Conservation (phyloP, 768 basidiomycete species). For the Mycena metata region DNA sequence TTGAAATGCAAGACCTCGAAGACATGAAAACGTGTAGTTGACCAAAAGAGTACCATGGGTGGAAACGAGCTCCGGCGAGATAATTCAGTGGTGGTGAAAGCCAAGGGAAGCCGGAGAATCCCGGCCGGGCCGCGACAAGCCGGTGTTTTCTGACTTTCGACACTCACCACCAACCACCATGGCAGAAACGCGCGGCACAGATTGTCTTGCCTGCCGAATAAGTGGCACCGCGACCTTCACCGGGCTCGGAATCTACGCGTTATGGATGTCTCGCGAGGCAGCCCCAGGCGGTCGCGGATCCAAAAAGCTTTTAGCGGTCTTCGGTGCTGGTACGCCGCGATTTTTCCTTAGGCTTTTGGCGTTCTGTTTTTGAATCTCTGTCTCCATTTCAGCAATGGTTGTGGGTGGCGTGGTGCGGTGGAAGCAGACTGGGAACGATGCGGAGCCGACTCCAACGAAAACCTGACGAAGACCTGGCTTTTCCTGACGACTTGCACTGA, state of each 20-base stretch:
- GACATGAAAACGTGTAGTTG: no score
- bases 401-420: slow-evolving; percentile 35
- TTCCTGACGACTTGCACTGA: background rate
- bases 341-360: background rate
- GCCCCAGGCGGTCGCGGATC: slow-evolving; percentile 73
- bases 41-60: no score
- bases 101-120: no score
- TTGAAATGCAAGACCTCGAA: no score
- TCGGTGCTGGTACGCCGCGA: slow-evolving; percentile 34
- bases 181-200: slow-evolving; percentile 43
- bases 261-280: slow-evolving; percentile 71
- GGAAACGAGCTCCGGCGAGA: no score
- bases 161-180: no score
- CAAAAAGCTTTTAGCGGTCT: slow-evolving; percentile 69
- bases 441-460: background rate
- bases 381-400: slow-evolving; percentile 27
- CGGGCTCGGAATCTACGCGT: slow-evolving; percentile 75
- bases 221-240: slow-evolving; percentile 76
- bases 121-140: no score
- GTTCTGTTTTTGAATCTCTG: background rate
- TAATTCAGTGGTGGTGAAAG: no score
- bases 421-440: slow-evolving; percentile 28
- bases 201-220: slow-evolving; percentile 79
- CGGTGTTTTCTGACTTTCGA: no score
- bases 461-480: background rate